Evolutionary conservation across 352 stramenopile species (phyloP).

Genomic region (Aphanomyces stellatus): DNA sequence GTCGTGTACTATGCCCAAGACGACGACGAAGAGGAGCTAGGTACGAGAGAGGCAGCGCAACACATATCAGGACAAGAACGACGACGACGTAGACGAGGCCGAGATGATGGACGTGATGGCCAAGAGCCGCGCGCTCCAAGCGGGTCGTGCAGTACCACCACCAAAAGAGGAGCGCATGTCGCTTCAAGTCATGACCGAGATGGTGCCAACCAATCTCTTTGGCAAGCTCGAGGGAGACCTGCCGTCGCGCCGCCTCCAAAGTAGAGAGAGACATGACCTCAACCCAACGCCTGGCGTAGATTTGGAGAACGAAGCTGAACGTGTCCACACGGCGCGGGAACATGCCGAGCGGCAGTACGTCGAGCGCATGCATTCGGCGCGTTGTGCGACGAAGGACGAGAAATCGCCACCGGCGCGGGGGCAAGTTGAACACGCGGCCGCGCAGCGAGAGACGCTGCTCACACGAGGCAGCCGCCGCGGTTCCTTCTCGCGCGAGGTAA

Average conservation of each 20-base stretch:
- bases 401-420: no score
- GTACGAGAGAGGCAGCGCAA: slow-evolving; percentile 34
- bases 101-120: slow-evolving; percentile 3
- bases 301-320: no score
- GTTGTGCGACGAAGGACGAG: neutral
- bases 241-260: neutral
- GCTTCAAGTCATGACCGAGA: neutral
- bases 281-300: neutral
- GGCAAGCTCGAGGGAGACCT: neutral
- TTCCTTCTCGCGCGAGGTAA: neutral
- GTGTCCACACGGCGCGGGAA: no score
- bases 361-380: neutral
- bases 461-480: neutral
- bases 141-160: neutral
- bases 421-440: neutral
- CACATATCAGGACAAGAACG: neutral
- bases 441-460: neutral
- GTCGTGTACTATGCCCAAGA: slow-evolving; percentile 59
- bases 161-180: neutral
- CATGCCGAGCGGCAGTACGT: no score
- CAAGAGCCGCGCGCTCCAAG: slow-evolving; percentile 2
- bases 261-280: neutral
- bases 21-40: slow-evolving; percentile 52
- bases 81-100: neutral
- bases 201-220: slow-evolving; percentile 2